Evolutionary conservation across 2,329 filamentous ascomycete species (phyloP), one percentile per base, ranked within the genome.

Genomic region (Calonectria henricotiae): DNA sequence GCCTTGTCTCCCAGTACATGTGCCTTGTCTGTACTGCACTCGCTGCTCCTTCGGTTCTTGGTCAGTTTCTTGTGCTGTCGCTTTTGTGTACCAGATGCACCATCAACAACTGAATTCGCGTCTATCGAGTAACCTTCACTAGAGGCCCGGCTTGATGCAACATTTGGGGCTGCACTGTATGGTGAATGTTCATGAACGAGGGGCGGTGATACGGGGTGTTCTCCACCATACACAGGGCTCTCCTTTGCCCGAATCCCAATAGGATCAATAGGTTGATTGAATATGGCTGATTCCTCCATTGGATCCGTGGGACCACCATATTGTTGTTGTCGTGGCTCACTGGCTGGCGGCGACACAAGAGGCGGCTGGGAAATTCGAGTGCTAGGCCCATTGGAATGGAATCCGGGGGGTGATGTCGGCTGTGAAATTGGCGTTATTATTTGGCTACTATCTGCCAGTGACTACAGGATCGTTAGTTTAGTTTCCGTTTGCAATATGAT

Each of bases 31-130:
- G 74, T 65, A 35, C 73, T 76, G 12, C 73, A 74, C 37, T 84
- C 83, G 74, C 80, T 84, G 69, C 75, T 82, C 30, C 78, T 80
- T 30, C 83, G 81, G 62, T 72, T 79, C 76, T 86, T 87, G 23
- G 80, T 82, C 39, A 86, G 77, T 73, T 86, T 86, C 62, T 81
- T 82, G 41, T 80, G 82, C 55, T 80, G 79, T n/a, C 82, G 79
- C 70, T 82, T 85, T 20, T 79, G 79, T 32, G 73, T 72, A 8
- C 76, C 72, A 25, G 74, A 69, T 13, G 69, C 67, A 55, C 75
- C 75, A 61, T 76, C 73, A 11, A 77, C 71, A n/a, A 71, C 37
- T 2, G 79, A 79, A 3, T 70, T 76, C 17, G 72, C 72, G 30
- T 83, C 81, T 8, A 76, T 73, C 9, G 76, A 76, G 25, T 76